Evolutionary conservation across 2,329 filamentous ascomycete genomes (phyloP), one percentile per base, ranked within the genome.

Genomic region (Microdochium bolleyi): DNA sequence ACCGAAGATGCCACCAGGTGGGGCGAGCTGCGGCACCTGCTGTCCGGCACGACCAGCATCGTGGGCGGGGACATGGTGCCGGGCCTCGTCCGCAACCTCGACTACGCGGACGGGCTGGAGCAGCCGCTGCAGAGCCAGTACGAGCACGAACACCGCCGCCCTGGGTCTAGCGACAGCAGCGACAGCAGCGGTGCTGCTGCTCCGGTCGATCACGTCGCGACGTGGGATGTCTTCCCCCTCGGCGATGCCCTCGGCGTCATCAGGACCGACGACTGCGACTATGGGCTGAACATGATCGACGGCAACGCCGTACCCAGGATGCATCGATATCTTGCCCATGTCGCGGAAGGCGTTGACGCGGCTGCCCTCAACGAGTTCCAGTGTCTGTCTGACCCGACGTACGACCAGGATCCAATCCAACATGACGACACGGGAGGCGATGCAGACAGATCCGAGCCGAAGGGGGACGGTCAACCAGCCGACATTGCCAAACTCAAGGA

Each of bases 11-110:
- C 62, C 19, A 58, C 54, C 11, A 53, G 53, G 9, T 63, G 61
- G 61, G 63, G 63, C 11, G 62, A 64, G 56, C 59, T 65, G 34
- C 62, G 63, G 2, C 63, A 65, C 41, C 8, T 64, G 16, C 61
- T 65, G 49, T 64, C 62, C n/a, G 63, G 62, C 22, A 64, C 62
- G 2, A 66, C 63, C 3, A 62, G 62, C 19, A 57, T 66, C 24
- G 54, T 64, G 13, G 63, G 63, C 13, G 61, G 58, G 7, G 54
- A 49, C 38, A 64, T 64, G 62, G 59, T 54, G 0, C 57, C 62
- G 0, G 62, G 63, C 3, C 56, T 66, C 5, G 56, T 59, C 1
- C 58, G 62, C 7, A 66, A 66, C 51, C 60, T 66, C 9, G 63
- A 66, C 48, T 64, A 58, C 49, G 49, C 52, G 2, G 54, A 55